Base-by-base conservation (phyloP, 164 flowering plant genomes). In the Euptelea pleiosperma region DNA sequence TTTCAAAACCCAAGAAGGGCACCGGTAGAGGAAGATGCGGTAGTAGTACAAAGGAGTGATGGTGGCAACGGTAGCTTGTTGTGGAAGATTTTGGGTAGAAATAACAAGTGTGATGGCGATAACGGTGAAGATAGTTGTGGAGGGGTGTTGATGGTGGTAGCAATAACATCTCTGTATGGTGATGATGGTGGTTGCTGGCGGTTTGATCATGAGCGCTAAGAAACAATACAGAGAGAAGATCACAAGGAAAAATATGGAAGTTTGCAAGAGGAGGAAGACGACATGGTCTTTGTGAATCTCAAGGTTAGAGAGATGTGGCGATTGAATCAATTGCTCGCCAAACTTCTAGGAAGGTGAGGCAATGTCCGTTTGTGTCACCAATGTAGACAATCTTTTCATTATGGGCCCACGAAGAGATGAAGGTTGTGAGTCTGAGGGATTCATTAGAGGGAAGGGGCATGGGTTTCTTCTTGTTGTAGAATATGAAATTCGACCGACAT, bases 391-490 rank as follows among this genome's bases (percentile, higher is more conserved):
- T 64, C n/a, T 53, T 74, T 57, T 86, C 91, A 29, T 30, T 55
- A 76, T 90, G 97, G 35, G 94, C 51, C 1, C 67, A 79, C 31
- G 97, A 80, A 15, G 97, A 87, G 68, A 92, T 78, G 85, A 85
- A 89, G 28, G 96, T 85, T 49, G 93, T 77, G 58, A 84, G 59
- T 72, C 84, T 87, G 28, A 92, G 67, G 64, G 63, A 65, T 1
- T 53, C 55, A 57, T 77, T 84, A 3, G 72, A 42, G 4, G 96
- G 93, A 46, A 81, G 80, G 0, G 86, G 50, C 0, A 80, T 22
- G 0, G 93, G 89, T 6, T 61, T 64, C 35, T 96, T 84, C 49
- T 87, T 92, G 75, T 96, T 92, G 83, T 87, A 75, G 80, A 87
- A 89, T 39, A 68, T 65, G 37, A 85, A 77, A 58, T 66, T 79